phyloP scores from a whole-genome alignment of 345 rosid species.

The Syzygium aqueum region DNA sequence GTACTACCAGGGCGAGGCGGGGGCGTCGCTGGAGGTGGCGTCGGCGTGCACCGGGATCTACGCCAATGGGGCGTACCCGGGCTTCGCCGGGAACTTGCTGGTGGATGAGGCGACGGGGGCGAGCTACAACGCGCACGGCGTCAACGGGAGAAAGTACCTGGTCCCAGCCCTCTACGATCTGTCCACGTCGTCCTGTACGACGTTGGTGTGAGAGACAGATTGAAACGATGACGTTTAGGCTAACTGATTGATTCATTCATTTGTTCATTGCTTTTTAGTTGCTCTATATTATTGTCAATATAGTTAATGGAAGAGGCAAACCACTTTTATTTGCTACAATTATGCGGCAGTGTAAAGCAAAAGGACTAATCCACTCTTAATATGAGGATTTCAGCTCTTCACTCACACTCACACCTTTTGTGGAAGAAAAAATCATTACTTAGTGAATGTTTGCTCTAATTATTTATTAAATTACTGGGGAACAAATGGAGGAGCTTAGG shows the following conservation, averaged over 20 bases:
- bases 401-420: no score
- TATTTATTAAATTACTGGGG: neutral
- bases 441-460: neutral
- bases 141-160: conserved; percentile 59
- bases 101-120: conserved; percentile 56
- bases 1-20: conserved; percentile 64
- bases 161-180: conserved; percentile 79
- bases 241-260: neutral
- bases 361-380: neutral
- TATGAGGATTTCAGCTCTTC: neutral
- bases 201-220: conserved; percentile 30
- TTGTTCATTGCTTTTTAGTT: neutral
- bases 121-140: conserved; percentile 73
- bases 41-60: conserved; percentile 78
- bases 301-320: neutral
- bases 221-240: neutral
- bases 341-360: neutral
- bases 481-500: neutral
- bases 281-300: neutral
- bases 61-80: conserved; percentile 78
- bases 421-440: neutral
- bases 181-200: conserved; percentile 38
- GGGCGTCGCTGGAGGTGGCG: conserved; percentile 78
- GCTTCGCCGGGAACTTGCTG: conserved; percentile 57
- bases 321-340: neutral